These are phyloP conservation scores for Epichloe scottii DNA, from an alignment of 2,329 filamentous ascomycete genomes.

Conservation along the genomic window DNA sequence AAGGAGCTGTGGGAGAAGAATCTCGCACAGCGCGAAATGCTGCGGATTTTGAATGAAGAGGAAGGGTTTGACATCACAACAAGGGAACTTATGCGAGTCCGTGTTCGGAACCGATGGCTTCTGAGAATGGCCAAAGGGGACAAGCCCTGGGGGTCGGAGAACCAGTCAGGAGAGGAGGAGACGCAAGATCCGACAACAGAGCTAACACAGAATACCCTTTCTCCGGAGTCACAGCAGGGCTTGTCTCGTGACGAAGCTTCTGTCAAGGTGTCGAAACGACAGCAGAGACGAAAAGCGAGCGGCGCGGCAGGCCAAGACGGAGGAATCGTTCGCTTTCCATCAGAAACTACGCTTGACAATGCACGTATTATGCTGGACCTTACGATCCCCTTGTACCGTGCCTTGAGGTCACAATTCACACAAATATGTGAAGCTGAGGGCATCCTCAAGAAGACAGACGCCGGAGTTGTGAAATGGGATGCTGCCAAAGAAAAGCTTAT, in stretches of 20 bases:
- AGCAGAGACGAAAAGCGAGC: constrained; percentile 55
- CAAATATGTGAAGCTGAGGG: constrained; percentile 54
- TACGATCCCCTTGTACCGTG: constrained; percentile 48
- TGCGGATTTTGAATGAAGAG: constrained; percentile 55
- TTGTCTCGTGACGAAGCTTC: not conserved
- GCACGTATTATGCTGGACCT: constrained; percentile 58
- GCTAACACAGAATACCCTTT: not conserved
- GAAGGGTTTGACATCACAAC: constrained; percentile 60
- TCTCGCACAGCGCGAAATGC: constrained; percentile 59
- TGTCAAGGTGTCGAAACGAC: constrained; percentile 26
- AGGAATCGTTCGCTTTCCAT: constrained; percentile 63
- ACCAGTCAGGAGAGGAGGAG: constrained; percentile 7
- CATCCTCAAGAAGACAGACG: constrained; percentile 64
- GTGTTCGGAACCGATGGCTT: constrained; percentile 55
- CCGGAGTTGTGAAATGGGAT: constrained; percentile 63
- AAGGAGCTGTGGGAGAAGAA: constrained; percentile 71
- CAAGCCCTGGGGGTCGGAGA: not conserved
- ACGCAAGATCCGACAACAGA: not conserved
- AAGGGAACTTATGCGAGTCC: constrained; percentile 56
- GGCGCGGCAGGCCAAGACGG: constrained; percentile 46
- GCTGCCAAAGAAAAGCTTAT: constrained; percentile 55
- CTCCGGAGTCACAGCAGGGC: not conserved
- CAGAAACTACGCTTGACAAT: constrained; percentile 71
- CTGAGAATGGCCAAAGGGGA: constrained; percentile 46
- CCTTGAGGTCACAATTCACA: constrained; percentile 55